Base-by-base conservation (phyloP, 2,329 filamentous ascomycete species). In the Lachnellula arida region DNA sequence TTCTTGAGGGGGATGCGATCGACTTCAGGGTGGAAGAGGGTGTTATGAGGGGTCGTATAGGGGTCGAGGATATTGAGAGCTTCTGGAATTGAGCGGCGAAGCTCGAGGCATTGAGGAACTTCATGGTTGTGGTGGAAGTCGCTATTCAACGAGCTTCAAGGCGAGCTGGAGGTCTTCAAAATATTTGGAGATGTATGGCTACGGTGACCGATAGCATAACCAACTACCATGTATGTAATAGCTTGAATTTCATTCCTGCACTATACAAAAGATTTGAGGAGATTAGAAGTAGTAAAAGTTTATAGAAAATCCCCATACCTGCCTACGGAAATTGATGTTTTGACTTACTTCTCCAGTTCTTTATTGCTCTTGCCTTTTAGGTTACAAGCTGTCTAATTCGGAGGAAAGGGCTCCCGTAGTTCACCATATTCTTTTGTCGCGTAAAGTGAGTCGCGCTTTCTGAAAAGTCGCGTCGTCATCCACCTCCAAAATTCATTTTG, bases 1-100 rank as follows among this genome's bases (percentile, higher is more conserved):
- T 72, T 72, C 76, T 79, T 74, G 66, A 77, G 72, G 60, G 75
- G 68, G 55, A 55, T 28, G 47, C 19, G 32, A 66, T 70, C 34
- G 23, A 8, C 44, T 34, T 43, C n/a, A 44, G 57, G 12, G 48
- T 56, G 3, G 52, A 68, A 63, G 68, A 66, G 60, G 58, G 71
- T 56, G 57, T 62, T 53, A 53, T 62, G 63, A 49, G 64, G 34
- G 65, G 51, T 68, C 71, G 61, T 60, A 70, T 40, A 64, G 71
- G 53, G 70, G 65, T 61, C 15, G 71, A 66, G 35, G 56, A 55
- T 57, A 69, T 56, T 25, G 65, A 64, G 32, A 70, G 60, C 58
- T 50, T 65, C 47, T 67, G 58, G 32, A 70, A 63, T 51, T 64
- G 65, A 63, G 65, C 61, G 28, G 58, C 51, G n/a, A 70, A 60